Evolutionary conservation across 1,139 yeast genomes (phyloP).

Genomic region (Tardiomyces digboiensis): DNA sequence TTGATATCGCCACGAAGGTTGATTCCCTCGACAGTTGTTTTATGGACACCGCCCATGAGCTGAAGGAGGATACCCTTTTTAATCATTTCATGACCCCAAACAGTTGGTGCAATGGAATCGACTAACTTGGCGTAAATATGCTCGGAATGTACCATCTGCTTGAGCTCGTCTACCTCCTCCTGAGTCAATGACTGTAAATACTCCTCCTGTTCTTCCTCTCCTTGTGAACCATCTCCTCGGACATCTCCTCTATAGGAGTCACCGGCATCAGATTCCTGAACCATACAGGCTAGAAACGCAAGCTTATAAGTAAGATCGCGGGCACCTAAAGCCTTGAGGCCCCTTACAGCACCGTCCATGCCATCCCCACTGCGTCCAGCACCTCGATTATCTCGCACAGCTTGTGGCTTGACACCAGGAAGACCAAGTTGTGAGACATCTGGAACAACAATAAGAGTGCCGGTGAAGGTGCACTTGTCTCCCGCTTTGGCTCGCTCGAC

Average conservation of each 20-base stretch:
- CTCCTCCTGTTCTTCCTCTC: conserved; percentile 56
- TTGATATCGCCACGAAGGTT: conserved; percentile 96
- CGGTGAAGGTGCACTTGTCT: conserved; percentile 90
- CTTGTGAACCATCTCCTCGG: conserved; percentile 31
- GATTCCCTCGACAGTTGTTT: conserved; percentile 89
- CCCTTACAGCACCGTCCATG: conserved; percentile 74
- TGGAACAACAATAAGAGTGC: conserved; percentile 93
- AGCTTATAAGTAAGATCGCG: conserved; percentile 89
- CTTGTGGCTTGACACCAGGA: conserved; percentile 90
- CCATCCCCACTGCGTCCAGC: conserved; percentile 56
- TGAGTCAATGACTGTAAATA: conserved; percentile 73
- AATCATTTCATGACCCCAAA: conserved; percentile 91
- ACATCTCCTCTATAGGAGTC: conserved; percentile 19
- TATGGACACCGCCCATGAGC: conserved; percentile 93
- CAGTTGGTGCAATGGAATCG: conserved; percentile 91
- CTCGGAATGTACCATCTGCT: conserved; percentile 85
- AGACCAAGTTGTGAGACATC: conserved; percentile 93
- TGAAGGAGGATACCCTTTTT: conserved; percentile 89
- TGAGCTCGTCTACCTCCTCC: conserved; percentile 76
- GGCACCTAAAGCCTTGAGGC: conserved; percentile 81
- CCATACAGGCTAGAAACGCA: conserved; percentile 91
- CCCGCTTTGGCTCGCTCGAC: conserved; percentile 99
- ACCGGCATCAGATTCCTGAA: conserved; percentile 37
- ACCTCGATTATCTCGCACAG: conserved; percentile 61
- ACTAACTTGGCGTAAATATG: conserved; percentile 81